phyloP scores from a whole-genome alignment of 108 stramenopile species.

The Cyclotella cryptica region DNA sequence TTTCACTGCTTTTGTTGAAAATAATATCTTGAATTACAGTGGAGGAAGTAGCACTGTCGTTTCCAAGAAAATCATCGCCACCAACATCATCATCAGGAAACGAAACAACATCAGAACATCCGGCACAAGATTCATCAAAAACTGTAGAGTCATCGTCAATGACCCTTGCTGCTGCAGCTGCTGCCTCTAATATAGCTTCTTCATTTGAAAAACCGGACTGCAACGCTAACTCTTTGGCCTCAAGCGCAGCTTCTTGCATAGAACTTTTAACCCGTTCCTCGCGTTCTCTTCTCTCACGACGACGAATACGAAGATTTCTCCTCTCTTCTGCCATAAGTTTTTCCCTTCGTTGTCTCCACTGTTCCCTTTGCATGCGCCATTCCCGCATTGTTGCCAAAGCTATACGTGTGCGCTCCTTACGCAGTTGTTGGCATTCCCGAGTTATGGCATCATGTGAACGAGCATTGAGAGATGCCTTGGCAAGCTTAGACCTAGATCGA shows the following conservation, averaged over 20 bases:
- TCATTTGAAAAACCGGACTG: slow-evolving; percentile 32
- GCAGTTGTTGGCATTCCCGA: slow-evolving; percentile 4
- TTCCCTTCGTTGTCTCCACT: slow-evolving; percentile 25
- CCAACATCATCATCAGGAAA: slow-evolving; percentile 6
- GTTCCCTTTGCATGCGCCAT: slow-evolving; percentile 35
- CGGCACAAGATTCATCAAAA: slow-evolving; percentile 13
- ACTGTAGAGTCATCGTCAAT: slow-evolving; percentile 38
- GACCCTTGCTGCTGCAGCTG: slow-evolving; percentile 42
- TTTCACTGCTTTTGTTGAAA: too few species aligned
- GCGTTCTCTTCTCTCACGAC: slow-evolving; percentile 23
- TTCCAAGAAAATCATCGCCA: background rate
- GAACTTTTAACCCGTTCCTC: slow-evolving; percentile 17
- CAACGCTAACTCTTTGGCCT: slow-evolving; percentile 42
- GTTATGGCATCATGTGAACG: slow-evolving; percentile 27
- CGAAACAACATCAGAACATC: slow-evolving; percentile 28
- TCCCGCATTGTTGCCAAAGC: slow-evolving; percentile 41
- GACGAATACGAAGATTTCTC: slow-evolving; percentile 7
- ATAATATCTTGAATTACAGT: too few species aligned
- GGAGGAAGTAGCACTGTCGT: too few species aligned
- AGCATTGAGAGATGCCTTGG: slow-evolving; percentile 32
- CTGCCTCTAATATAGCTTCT: slow-evolving; percentile 47
- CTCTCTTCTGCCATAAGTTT: slow-evolving; percentile 30
- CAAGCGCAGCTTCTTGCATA: slow-evolving; percentile 45
- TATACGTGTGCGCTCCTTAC: slow-evolving; percentile 28
- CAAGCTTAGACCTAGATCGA: slow-evolving; percentile 39